phyloP scores from a whole-genome alignment of 139 green algal species.

The Mesostigma viride region DNA sequence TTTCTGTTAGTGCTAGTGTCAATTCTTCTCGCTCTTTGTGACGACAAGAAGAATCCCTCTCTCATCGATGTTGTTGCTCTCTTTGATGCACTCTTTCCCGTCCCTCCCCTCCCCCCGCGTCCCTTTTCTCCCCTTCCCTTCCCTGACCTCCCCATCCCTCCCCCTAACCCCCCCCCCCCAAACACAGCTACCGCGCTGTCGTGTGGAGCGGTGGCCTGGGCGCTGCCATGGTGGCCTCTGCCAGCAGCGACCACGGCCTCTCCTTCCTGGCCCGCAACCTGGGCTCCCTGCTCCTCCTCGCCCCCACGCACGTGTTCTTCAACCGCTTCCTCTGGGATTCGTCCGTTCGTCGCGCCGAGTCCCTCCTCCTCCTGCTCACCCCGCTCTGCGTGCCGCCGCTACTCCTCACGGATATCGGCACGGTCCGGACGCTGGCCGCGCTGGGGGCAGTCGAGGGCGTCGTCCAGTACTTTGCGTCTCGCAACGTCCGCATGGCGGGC shows the following conservation, averaged over 20 bases:
- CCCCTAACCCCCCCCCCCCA: no score
- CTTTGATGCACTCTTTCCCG: no score
- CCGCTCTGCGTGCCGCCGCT: conserved; percentile 47
- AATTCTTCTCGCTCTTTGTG: no score
- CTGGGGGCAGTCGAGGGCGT: conserved; percentile 34
- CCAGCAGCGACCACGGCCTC: neutral
- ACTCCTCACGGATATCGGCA: conserved; percentile 30
- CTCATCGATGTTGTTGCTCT: no score
- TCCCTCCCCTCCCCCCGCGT: no score
- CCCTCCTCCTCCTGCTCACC: conserved; percentile 42
- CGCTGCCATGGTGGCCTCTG: neutral
- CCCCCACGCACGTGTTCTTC: conserved; percentile 43
- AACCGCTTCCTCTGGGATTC: conserved; percentile 51
- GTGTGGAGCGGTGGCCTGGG: neutral
- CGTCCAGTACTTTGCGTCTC: conserved; percentile 44
- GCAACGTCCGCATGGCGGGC: conserved; percentile 35
- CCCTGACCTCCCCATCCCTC: no score
- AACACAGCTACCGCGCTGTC: no score
- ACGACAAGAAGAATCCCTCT: no score
- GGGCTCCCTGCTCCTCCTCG: conserved; percentile 13
- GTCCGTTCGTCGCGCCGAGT: no score
- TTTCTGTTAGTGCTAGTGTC: no score
- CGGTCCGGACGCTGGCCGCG: conserved; percentile 35
- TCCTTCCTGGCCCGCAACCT: conserved; percentile 12
- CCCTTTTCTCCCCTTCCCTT: no score